Conservation (phyloP, 805 yeast species). For the Deakozyma indianensis region DNA sequence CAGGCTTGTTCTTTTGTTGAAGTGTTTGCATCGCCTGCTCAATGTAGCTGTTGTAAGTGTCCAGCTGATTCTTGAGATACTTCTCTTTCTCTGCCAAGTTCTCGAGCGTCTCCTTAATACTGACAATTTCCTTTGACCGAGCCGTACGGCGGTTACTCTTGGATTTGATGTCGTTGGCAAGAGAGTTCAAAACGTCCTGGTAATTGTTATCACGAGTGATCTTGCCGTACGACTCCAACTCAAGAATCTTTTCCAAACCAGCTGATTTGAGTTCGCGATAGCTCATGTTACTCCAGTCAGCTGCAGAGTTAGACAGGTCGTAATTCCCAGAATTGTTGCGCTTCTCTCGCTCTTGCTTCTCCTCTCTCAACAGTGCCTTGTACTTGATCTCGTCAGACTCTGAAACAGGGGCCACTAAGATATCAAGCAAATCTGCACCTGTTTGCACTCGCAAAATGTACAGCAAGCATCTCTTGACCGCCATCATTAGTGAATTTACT, state of each 20-base stretch:
- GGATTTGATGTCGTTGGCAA: slow-evolving; percentile 63
- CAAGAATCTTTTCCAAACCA: slow-evolving; percentile 61
- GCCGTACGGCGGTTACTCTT: slow-evolving; percentile 37
- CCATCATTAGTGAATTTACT: slow-evolving; percentile 45
- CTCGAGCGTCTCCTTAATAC: slow-evolving; percentile 30
- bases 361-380: slow-evolving; percentile 36
- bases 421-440: slow-evolving; percentile 49
- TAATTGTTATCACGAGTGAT: slow-evolving; percentile 56
- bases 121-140: slow-evolving; percentile 31
- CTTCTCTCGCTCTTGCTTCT: slow-evolving; percentile 19
- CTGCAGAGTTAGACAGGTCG: slow-evolving; percentile 10
- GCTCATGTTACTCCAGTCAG: slow-evolving; percentile 18
- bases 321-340: slow-evolving; percentile 15
- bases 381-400: slow-evolving; percentile 58
- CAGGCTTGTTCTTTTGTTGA: slow-evolving; percentile 26
- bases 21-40: slow-evolving; percentile 36
- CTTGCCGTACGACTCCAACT: slow-evolving; percentile 53
- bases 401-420: slow-evolving; percentile 51
- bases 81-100: slow-evolving; percentile 32
- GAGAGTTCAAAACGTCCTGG: slow-evolving; percentile 67
- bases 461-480: slow-evolving; percentile 68
- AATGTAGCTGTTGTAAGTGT: slow-evolving; percentile 32
- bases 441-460: slow-evolving; percentile 75
- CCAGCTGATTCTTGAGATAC: slow-evolving; percentile 27
- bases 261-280: slow-evolving; percentile 68